A percentile compares a stretch with the other conserved stretches of the same genome.
Evolutionary conservation across 2,329 filamentous ascomycete genomes (phyloP).

Genomic region (Coniochaeta sp.): DNA sequence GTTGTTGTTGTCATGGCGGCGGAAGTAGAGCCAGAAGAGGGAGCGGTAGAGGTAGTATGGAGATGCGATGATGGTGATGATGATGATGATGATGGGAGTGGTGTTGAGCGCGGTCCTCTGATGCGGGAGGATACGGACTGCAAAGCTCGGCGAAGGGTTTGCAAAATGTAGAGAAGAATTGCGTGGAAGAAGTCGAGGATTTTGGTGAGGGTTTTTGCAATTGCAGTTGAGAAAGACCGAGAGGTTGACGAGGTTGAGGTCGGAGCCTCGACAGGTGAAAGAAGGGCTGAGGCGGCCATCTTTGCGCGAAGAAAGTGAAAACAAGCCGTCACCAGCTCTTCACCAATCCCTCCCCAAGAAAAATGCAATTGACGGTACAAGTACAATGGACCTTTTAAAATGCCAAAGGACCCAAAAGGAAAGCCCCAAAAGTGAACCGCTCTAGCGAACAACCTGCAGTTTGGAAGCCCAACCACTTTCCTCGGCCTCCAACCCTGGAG

Average conservation of each 20-base stretch:
- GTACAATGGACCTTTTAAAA: too few relatives aligned
- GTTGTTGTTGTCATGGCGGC: slow-evolving; percentile 7
- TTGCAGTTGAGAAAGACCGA: too few relatives aligned
- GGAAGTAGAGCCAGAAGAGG: slow-evolving; percentile 3
- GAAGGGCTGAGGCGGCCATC: slow-evolving; percentile 15
- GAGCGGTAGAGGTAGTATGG: background rate
- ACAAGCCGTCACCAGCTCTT: background rate
- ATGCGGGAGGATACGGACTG: slow-evolving; percentile 8
- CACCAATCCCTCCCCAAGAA: background rate
- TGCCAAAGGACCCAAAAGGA: too few relatives aligned
- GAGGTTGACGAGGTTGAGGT: too few relatives aligned
- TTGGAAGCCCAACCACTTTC: too few relatives aligned
- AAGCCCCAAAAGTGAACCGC: too few relatives aligned
- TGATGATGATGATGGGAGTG: too few relatives aligned
- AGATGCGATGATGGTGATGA: too few relatives aligned
- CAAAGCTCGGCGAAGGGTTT: slow-evolving; percentile 10
- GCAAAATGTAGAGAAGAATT: slow-evolving; percentile 13
- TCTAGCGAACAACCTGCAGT: too few relatives aligned
- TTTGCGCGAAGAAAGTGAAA: slow-evolving; percentile 2
- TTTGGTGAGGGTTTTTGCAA: slow-evolving; percentile 12
- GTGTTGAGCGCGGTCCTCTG: slow-evolving; percentile 5
- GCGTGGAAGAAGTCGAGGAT: slow-evolving; percentile 14
- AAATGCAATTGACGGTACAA: background rate
- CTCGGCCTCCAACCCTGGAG: too few relatives aligned
- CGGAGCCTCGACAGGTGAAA: slow-evolving; percentile 11